A percentile compares a stretch with the other conserved stretches of the same genome.
Conservation (phyloP, 1,284 basidiomycete genomes). For the Veloboletus limbatus region DNA sequence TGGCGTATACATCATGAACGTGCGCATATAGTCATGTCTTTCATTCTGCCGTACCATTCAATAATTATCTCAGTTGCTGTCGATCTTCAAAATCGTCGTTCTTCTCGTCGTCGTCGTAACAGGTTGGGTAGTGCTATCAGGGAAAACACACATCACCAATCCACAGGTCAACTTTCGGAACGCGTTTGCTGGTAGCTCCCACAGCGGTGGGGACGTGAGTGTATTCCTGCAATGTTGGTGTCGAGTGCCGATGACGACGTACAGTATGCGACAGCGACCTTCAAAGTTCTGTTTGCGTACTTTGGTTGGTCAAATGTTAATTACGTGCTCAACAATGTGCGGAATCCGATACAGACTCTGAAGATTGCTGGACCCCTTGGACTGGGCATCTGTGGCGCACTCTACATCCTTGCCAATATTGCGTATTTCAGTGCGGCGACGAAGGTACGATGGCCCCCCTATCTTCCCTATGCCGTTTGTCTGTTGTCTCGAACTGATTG, state of each 20-base stretch:
- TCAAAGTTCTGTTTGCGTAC: constrained; percentile 58
- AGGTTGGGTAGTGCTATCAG: constrained; percentile 52
- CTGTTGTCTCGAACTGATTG: neutral
- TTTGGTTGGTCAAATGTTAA: constrained; percentile 53
- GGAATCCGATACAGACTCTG: constrained; percentile 48
- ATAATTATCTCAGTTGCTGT: constrained; percentile 12
- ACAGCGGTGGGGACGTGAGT: constrained; percentile 42
- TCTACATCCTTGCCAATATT: constrained; percentile 54
- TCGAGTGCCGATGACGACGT: neutral
- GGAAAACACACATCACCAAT: constrained; percentile 42
- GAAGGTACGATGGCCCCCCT: constrained; percentile 13
- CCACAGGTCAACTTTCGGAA: constrained; percentile 46
- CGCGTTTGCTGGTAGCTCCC: constrained; percentile 49
- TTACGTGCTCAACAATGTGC: constrained; percentile 55
- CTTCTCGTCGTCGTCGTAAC: constrained; percentile 26
- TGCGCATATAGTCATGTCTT: neutral
- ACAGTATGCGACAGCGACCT: constrained; percentile 57
- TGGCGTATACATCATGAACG: constrained; percentile 1
- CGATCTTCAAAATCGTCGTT: constrained; percentile 28
- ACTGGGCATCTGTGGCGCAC: constrained; percentile 41
- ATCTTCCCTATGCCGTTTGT: no score
- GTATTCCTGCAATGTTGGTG: neutral
- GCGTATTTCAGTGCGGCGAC: constrained; percentile 46
- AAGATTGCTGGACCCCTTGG: constrained; percentile 55
- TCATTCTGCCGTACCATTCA: neutral